Evolutionary conservation across 257 asterid genomes (phyloP), one percentile per base, ranked within the genome.

Genomic region (Apocynum venetum): DNA sequence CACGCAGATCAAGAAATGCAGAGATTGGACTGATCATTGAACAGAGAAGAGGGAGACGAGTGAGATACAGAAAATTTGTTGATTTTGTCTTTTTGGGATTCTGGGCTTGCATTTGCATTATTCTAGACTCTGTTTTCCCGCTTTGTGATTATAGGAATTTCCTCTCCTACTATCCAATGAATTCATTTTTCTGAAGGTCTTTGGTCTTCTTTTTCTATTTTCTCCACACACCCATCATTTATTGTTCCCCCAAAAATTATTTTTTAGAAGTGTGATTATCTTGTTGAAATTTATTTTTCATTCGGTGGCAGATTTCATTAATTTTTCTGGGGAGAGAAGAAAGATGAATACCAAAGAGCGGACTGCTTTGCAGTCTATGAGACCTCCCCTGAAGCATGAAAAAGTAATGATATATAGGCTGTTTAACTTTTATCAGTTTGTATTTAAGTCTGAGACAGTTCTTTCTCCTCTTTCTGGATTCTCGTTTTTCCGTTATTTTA

Each of bases 311-410:
- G 90, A 83, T 84, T 73, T 85, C 75, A 82, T 82, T 80, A 61
- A 79, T 63, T 82, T 74, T 46, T 78, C 78, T 78, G 46, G 82
- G 82, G 86, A 79, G 78, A 76, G 85, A 75, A 79, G 74, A 83
- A 72, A 82, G 83, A 91, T 88, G 96, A 93, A 83, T 74, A 81
- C 85, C 79, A 87, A 86, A 87, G 86, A 77, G 59, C 84, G 91
- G 79, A 82, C 89, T 82, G 89, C 82, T 82, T 69, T 90, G 87
- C 98, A 86, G 84, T 77, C 90, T 48, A 72, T 84, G 88, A 89
- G 80, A 80, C 68, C 87, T 64, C 78, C 80, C 67, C 79, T 76
- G 76, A 87, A 89, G 81, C 85, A 80, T 72, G 87, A 83, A 71
- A 88, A 86, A 81, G 97, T 90, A 88, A 85, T 36, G 68, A n/a